Base-by-base conservation (phyloP, 768 basidiomycete genomes). In the Suillus spraguei region DNA sequence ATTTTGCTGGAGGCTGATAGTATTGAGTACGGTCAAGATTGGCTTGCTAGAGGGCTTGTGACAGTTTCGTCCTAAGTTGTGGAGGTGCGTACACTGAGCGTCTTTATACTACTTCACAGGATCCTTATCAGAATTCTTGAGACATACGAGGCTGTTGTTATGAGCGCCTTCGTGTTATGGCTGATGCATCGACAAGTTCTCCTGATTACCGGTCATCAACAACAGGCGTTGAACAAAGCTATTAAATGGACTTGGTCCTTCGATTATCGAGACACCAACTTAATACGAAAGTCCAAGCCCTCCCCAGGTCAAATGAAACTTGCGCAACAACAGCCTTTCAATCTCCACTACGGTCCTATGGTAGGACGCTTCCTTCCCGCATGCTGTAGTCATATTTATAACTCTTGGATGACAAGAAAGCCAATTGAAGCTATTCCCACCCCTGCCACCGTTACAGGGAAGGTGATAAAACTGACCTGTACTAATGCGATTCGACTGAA, bases 31-130 rank as follows among this genome's bases (percentile, higher is more conserved):
- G 9, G 11, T 46, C 46, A 22, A 46, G 46, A 22, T 46, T 13
- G 46, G 22, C 46, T 46, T 46, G 5, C 46, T 22, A 22, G 46
- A 22, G 46, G 10, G n/a, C n/a, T n/a, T 22, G n/a, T 46, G 11
- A 10, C n/a, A 5, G 44, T 46, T n/a, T 46, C n/a, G n/a, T 22
- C 22, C 46, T 5, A 46, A 46, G 46, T 46, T 6, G n/a, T 22
- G 46, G 5, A 46, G 46, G 46, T 46, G 46, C 20, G 46, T 46
- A 2, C 46, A 46, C 11, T 4, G 46, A 46, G 46, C 46, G 46
- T 46, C 46, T 46, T 46, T 46, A 46, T 46, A 46, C 46, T 22
- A 11, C 46, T 46, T 22, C 46, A 46, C 46, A 46, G 46, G n/a
- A 46, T 46, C 46, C 46, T 13, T 8, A 46, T 46, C 46, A 22